phyloP scores from a whole-genome alignment of 2,329 filamentous ascomycete species.

The Cercospora janseana region DNA sequence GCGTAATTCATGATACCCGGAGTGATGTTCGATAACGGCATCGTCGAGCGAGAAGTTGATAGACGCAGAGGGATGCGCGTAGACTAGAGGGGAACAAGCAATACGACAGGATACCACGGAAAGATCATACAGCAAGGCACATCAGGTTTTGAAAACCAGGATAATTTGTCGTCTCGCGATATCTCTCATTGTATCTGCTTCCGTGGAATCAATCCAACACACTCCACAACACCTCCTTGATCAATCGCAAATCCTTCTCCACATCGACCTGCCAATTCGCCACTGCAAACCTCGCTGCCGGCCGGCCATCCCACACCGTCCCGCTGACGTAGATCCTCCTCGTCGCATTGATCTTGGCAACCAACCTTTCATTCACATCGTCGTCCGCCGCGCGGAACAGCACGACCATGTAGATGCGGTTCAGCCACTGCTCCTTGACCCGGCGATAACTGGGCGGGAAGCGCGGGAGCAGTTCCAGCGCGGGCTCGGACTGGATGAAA shows the following conservation, averaged over 20 bases:
- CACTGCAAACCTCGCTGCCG: constrained; percentile 79
- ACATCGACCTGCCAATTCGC: constrained; percentile 79
- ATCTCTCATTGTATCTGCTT: neutral
- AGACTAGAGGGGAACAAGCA: too few species aligned
- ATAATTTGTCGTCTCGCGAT: neutral
- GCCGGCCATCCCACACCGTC: constrained; percentile 70
- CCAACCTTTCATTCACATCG: constrained; percentile 63
- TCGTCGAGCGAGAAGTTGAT: too few species aligned
- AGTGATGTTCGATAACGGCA: too few species aligned
- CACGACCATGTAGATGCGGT: constrained; percentile 66
- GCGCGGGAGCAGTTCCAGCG: constrained; percentile 65
- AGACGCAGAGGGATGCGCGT: too few species aligned
- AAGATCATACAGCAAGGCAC: too few species aligned
- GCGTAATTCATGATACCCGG: too few species aligned
- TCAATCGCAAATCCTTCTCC: constrained; percentile 63
- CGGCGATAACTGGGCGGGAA: constrained; percentile 29
- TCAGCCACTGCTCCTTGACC: constrained; percentile 44
- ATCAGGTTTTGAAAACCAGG: too few species aligned
- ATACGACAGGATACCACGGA: too few species aligned
- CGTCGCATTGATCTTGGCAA: constrained; percentile 68
- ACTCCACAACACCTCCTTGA: constrained; percentile 58
- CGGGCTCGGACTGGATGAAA: constrained; percentile 59
- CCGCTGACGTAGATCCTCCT: constrained; percentile 79
- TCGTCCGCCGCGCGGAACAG: constrained; percentile 72
- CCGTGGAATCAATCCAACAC: neutral